Percentiles rank a stretch among this genome's conserved stretches.
Evolutionary conservation across 2,329 filamentous ascomycete genomes (phyloP).

Genomic region (Rhynchosporium graminicola): DNA sequence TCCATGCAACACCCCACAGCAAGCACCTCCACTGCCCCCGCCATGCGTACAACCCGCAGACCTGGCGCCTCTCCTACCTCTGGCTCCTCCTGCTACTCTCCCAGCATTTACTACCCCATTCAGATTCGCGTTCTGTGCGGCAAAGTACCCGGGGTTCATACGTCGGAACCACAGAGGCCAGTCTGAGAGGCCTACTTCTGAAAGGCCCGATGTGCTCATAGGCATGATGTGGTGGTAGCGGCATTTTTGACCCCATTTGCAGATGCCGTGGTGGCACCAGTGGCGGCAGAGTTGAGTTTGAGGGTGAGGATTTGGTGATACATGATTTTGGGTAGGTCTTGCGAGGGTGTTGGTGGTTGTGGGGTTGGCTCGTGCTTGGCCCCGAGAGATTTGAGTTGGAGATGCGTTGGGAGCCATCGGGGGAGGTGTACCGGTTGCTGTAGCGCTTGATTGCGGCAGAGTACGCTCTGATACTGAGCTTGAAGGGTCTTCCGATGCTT

Average conservation of each 20-base stretch:
- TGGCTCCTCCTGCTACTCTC: neutral
- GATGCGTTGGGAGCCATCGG: constrained; percentile 2
- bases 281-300: constrained; percentile 43
- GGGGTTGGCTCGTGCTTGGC: neutral
- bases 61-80: neutral
- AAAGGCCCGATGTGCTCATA: constrained; percentile 44
- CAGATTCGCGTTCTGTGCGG: constrained; percentile 15
- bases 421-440: constrained; percentile 11
- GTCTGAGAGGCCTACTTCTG: constrained; percentile 45
- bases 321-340: neutral
- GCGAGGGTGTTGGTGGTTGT: neutral
- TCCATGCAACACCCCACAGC: constrained; percentile 13
- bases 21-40: constrained; percentile 12
- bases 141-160: constrained; percentile 33
- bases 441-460: neutral
- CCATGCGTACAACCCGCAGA: constrained; percentile 1
- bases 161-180: constrained; percentile 48
- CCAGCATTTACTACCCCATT: neutral
- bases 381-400: neutral
- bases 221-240: constrained; percentile 52
- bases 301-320: neutral
- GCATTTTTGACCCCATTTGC: constrained; percentile 49
- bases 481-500: neutral
- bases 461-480: neutral
- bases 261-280: constrained; percentile 52